Base-by-base conservation (phyloP, 805 yeast species). In the Metschnikowia borealis region DNA sequence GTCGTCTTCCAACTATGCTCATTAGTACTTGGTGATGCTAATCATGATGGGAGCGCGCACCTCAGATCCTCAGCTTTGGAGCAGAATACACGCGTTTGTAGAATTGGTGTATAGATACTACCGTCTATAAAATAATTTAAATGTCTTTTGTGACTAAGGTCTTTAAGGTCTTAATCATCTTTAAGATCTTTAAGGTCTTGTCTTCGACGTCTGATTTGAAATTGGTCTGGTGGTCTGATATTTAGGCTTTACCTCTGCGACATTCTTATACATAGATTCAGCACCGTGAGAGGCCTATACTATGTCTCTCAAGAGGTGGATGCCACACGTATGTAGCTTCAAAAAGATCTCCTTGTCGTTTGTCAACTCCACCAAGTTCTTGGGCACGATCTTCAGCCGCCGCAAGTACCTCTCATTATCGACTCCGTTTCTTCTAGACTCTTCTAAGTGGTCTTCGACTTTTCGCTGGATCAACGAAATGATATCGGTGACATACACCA, bases 291-390 rank as follows among this genome's bases (percentile, higher is more conserved):
- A 18, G 17, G 18, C 20, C 38, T 42, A 42, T 34, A 20, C 37
- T 32, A 55, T 48, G 38, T 56, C 58, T 21, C 45, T 31, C 35
- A 58, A 36, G 21, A 85, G 60, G 48, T 75, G 80, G 0, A 82
- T 62, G 23, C 83, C 85, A 84, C 89, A 84, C 10, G 82, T 63
- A 62, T 85, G 92, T 11, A 84, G 64, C 53, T 80, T 77, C 18
- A 82, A 72, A 53, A 85, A 78, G 10, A 81, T 66, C 26, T 76
- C 68, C 3, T 73, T 76, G 54, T 84, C 87, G 2, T 77, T 73
- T 11, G 83, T 64, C 44, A 85, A 67, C 43, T 80, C 84, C 2
- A 77, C 72, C 52, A 85, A 61, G 45, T 81, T 79, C 54, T 73
- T 76, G 0, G 86, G 83, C 50, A 79, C 75, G 33, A 82, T 80